Conservation (phyloP, 148 eudicot species). For the Fallopia convolvulus region DNA sequence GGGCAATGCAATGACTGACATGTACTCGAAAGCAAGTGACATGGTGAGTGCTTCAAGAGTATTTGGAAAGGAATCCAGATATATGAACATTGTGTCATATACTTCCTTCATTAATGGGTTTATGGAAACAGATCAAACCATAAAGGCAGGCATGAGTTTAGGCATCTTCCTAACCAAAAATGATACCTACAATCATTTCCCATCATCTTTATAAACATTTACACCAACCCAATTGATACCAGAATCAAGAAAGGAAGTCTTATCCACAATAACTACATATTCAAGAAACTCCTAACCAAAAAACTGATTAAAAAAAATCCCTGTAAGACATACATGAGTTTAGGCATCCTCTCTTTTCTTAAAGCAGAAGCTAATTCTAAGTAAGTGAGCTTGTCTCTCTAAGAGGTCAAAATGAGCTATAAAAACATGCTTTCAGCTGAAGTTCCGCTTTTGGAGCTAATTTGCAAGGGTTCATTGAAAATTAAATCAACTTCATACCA, state of each 20-base stretch:
- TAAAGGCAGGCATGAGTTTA: background rate
- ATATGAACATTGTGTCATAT: conserved; percentile 31
- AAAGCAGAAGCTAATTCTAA: background rate
- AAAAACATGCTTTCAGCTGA: background rate
- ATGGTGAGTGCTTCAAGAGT: conserved; percentile 30
- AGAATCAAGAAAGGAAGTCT: background rate
- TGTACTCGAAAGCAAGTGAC: conserved; percentile 32
- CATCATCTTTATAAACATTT: background rate
- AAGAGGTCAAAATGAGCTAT: background rate
- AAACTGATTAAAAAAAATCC: background rate
- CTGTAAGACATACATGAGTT: background rate
- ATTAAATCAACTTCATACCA: background rate
- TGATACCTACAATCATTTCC: background rate
- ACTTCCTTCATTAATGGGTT: conserved; percentile 41
- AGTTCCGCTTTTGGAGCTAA: background rate
- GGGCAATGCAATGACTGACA: conserved; percentile 35
- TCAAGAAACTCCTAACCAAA: too few relatives aligned
- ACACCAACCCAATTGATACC: background rate
- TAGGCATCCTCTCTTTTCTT: background rate
- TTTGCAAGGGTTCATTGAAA: background rate
- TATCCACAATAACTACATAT: background rate
- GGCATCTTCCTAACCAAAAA: too few relatives aligned
- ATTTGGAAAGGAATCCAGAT: conserved; percentile 10
- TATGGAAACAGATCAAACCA: conserved; percentile 25
- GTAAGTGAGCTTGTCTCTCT: background rate